These are phyloP conservation scores for Pythium scleroteichum DNA, from an alignment of 352 stramenopile species.

Conservation along the genomic window DNA sequence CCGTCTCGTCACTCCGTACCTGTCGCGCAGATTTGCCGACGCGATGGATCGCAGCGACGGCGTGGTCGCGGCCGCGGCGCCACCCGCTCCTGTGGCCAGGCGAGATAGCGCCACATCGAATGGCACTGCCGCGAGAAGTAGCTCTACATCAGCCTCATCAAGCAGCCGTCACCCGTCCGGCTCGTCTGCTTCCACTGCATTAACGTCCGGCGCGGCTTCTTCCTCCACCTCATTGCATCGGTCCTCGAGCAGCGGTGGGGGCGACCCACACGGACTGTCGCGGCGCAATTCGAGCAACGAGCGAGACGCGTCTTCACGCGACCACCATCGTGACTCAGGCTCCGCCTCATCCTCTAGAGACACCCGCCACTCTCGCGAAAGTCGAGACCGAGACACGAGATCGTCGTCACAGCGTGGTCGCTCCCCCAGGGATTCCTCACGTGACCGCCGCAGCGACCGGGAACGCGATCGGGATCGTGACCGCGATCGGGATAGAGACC, in stretches of 20 bases:
- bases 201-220: slow-evolving; percentile 8
- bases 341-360: slow-evolving; percentile 16
- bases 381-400: slow-evolving; percentile 20
- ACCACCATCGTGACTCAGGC: slow-evolving; percentile 33
- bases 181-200: slow-evolving; percentile 7
- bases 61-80: slow-evolving; percentile 18
- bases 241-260: slow-evolving; percentile 12
- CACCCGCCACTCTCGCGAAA: slow-evolving; percentile 18
- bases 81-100: slow-evolving; percentile 14
- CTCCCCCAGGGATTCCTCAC: slow-evolving; percentile 20
- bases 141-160: slow-evolving; percentile 15
- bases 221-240: slow-evolving; percentile 23
- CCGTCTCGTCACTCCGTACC: not conserved
- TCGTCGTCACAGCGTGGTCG: slow-evolving; percentile 25
- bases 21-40: not conserved
- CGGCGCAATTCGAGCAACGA: slow-evolving; percentile 43
- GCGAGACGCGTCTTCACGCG: slow-evolving; percentile 29
- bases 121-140: slow-evolving; percentile 11
- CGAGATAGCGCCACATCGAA: slow-evolving; percentile 22
- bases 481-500: slow-evolving; percentile 12
- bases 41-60: slow-evolving; percentile 27
- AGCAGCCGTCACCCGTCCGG: slow-evolving; percentile 14
- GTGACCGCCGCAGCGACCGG: slow-evolving; percentile 31
- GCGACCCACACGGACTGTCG: slow-evolving; percentile 30
- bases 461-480: slow-evolving; percentile 35